Evolutionary conservation across 2,329 filamentous ascomycete genomes (phyloP).

Genomic region (Diaporthe nobilis): DNA sequence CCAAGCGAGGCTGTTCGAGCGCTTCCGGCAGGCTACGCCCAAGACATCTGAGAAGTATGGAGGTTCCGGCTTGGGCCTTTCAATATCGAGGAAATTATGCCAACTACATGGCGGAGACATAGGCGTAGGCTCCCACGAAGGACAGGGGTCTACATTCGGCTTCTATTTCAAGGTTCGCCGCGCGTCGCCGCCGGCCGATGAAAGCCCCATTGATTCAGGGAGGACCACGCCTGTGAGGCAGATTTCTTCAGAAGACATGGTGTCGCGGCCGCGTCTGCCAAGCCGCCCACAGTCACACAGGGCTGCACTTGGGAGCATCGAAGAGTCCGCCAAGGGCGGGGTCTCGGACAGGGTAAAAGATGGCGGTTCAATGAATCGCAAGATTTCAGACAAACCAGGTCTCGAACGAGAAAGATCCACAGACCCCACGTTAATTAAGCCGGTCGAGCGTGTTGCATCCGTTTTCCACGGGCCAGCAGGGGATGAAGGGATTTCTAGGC

Average conservation of each 20-base stretch:
- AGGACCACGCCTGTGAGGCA: constrained; percentile 18
- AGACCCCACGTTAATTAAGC: not conserved
- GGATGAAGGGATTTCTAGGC: not conserved
- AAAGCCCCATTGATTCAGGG: not conserved
- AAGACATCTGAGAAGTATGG: constrained; percentile 36
- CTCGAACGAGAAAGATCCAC: not conserved
- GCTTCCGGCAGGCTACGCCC: constrained; percentile 30
- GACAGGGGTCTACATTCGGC: constrained; percentile 26
- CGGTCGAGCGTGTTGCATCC: not conserved
- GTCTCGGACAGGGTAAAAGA: not conserved
- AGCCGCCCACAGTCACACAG: not conserved
- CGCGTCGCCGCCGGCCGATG: not conserved
- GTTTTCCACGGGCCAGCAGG: not conserved
- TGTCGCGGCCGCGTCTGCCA: not conserved
- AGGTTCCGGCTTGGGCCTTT: constrained; percentile 23
- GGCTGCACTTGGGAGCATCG: not conserved
- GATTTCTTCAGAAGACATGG: not conserved
- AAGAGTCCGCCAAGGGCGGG: not conserved
- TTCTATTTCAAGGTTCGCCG: constrained; percentile 29
- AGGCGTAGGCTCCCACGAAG: constrained; percentile 27
- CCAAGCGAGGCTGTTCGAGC: constrained; percentile 30
- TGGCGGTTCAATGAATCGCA: not conserved
- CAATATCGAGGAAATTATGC: constrained; percentile 28
- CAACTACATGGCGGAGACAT: constrained; percentile 34
- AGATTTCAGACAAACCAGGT: not conserved